Evolutionary conservation across 2,329 filamentous ascomycete genomes (phyloP), one percentile per base, ranked within the genome.

Genomic region (Pseudogymnoascus sp.): DNA sequence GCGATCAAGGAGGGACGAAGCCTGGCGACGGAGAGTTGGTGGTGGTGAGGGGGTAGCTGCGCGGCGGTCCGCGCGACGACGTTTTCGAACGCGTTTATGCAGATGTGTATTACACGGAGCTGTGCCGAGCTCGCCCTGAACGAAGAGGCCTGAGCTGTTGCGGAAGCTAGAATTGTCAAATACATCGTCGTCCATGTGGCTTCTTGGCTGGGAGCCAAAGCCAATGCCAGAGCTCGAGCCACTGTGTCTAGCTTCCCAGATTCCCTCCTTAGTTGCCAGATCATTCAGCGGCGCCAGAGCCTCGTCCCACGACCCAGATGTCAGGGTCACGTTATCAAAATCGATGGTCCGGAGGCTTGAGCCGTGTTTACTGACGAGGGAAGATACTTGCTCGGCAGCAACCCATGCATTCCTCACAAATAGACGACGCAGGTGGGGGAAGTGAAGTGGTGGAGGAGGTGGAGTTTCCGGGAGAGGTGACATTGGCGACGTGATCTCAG

Each of bases 261-360:
- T 67, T n/a, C 38, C 64, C 18, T 55, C 23, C 62, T 61, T 25
- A 21, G 49, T 25, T 61, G 64, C 18, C 61, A 63, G 31, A 67
- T 64, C 25, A 66, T 66, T 85, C 63, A 96, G 77, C 1, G 89
- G 88, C 40, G 86, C 84, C n/a, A 96, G 81, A 0, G 90, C 91
- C 31, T 92, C 88, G 63, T 95, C 88, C 91, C 91, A 96, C 63
- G 80, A 88, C 28, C 89, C 91, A 64, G 83, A 81, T 60, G 85
- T 81, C 45, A 96, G 81, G 31, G 83, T 79, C 16, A 93, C 86
- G 65, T 90, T 87, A 71, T 92, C 87, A 73, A 96, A 91, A 72
- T 91, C 87, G 71, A 93, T 91, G 71, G 93, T 88, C 66, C 83
- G 81, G 52, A 96, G 83, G 0, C 85, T 88, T 62, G 79, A 78